Conservation (phyloP, 208 protist genomes). For the Leishmania arabica region DNA sequence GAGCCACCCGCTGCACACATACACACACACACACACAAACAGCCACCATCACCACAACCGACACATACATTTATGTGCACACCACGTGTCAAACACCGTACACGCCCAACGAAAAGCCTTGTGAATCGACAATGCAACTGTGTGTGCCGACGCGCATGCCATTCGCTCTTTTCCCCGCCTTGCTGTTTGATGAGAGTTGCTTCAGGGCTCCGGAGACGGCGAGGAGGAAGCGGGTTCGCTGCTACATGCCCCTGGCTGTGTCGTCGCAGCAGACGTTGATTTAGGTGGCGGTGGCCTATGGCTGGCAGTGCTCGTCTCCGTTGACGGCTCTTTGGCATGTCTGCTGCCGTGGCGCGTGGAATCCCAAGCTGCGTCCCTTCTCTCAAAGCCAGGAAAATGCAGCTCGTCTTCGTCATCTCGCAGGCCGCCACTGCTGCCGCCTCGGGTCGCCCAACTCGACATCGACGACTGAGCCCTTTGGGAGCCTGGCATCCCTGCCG, state of each 20-base stretch:
- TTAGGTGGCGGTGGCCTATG: background rate
- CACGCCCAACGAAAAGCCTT: background rate
- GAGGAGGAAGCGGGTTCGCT: background rate
- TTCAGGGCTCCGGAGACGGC: background rate
- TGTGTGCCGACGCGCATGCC: background rate
- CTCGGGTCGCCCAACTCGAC: background rate
- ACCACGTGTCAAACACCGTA: background rate
- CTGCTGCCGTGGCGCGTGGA: background rate
- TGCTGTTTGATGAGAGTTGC: background rate
- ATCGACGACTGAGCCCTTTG: slow-evolving; percentile 4
- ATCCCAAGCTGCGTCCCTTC: background rate
- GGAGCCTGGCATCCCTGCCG: slow-evolving; percentile 28
- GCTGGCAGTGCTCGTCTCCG: background rate
- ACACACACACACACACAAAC: background rate
- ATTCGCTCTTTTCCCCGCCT: background rate
- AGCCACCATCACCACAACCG: too few relatives aligned
- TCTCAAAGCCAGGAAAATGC: slow-evolving; percentile 23
- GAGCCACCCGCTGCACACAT: too few relatives aligned
- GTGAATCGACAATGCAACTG: background rate
- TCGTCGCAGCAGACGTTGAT: background rate
- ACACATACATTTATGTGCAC: background rate
- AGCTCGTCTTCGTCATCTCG: slow-evolving; percentile 35
- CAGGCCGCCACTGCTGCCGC: background rate
- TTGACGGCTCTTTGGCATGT: background rate
- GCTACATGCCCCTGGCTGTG: background rate